Base-by-base conservation (phyloP, 2,329 filamentous ascomycete genomes). In the Huntiella abstrusa region DNA sequence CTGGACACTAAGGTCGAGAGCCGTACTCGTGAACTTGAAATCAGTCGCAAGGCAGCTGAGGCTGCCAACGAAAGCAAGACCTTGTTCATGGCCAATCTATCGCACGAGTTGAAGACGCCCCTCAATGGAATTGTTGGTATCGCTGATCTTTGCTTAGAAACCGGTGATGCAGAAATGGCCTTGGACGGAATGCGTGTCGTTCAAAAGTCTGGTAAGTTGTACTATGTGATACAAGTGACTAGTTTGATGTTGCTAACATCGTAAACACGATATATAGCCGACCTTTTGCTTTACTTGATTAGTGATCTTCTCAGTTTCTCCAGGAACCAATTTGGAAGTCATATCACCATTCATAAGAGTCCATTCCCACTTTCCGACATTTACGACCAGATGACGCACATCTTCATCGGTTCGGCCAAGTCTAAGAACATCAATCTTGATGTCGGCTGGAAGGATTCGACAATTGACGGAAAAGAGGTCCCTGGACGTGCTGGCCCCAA, bases 21-120 rank as follows among this genome's bases (percentile, higher is more conserved):
- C 58, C 71, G 87, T 47, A 95, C 87, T 0, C 74, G 74, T 33
- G 83, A 95, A 60, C 67, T 95, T 1, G 85, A 93, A 56, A 75
- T 84, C 51, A 92, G 81, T 64, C 94, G 94, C 59, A 84, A 85
- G 62, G 84, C 85, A 1, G 87, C 87, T 1, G 87, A 94, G 60
- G 82, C 83, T n/a, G 87, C 87, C 3, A 95, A 94, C 55, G 83
- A 94, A 62, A 92, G 84, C 68, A 98, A 98, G 64, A 96, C 91
- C 0, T 68, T 96, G 6, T 96, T 96, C 64, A 92, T 98, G 52
- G 91, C 91, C 13, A 96, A 96, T 55, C 94, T 96, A 43, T 80
- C 76, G 1, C 75, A 79, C 54, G 75, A 96, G 60, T 69, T 98
- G 33, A 92, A 94, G 58, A 98, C 91, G 1, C 91, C 91, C 0